phyloP scores from a whole-genome alignment of 169 alveolate species.

The Plasmodium sp. region DNA sequence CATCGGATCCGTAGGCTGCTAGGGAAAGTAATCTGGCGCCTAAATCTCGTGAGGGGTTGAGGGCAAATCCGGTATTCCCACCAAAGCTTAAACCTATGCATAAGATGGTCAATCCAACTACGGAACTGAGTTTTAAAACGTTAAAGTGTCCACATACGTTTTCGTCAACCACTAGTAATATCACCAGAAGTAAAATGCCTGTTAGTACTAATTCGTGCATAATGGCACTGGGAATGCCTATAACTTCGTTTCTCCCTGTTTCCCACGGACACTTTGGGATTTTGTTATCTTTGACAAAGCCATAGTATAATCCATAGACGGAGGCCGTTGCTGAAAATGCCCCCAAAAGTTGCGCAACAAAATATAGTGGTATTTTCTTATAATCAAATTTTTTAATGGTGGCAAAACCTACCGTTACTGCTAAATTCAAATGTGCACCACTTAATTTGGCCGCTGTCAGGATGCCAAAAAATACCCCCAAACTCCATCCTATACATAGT shows the following conservation, averaged over 20 bases:
- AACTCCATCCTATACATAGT: constrained; percentile 74
- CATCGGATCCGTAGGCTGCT: constrained; percentile 59
- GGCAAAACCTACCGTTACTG: constrained; percentile 58
- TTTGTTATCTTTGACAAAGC: not conserved
- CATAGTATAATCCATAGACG: constrained; percentile 45
- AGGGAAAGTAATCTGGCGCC: constrained; percentile 74
- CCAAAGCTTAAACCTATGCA: constrained; percentile 76
- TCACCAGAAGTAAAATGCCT: constrained; percentile 61
- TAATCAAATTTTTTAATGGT: constrained; percentile 59
- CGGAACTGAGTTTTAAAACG: constrained; percentile 41
- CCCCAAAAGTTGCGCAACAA: constrained; percentile 71
- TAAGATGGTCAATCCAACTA: constrained; percentile 70
- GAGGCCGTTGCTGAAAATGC: constrained; percentile 64
- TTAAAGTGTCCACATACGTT: constrained; percentile 45
- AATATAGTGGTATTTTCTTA: constrained; percentile 62
- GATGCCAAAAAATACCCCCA: constrained; percentile 73
- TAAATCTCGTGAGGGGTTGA: constrained; percentile 77
- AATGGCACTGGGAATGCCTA: constrained; percentile 59
- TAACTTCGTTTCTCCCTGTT: constrained; percentile 2
- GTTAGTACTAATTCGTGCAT: constrained; percentile 65
- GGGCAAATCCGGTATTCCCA: constrained; percentile 76
- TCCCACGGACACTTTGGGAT: constrained; percentile 58
- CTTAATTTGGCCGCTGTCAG: constrained; percentile 64
- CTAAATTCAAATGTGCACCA: constrained; percentile 77
- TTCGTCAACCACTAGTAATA: constrained; percentile 57